Base-by-base conservation (phyloP, 2,329 filamentous ascomycete species). In the Phyllosticta ampelicida region DNA sequence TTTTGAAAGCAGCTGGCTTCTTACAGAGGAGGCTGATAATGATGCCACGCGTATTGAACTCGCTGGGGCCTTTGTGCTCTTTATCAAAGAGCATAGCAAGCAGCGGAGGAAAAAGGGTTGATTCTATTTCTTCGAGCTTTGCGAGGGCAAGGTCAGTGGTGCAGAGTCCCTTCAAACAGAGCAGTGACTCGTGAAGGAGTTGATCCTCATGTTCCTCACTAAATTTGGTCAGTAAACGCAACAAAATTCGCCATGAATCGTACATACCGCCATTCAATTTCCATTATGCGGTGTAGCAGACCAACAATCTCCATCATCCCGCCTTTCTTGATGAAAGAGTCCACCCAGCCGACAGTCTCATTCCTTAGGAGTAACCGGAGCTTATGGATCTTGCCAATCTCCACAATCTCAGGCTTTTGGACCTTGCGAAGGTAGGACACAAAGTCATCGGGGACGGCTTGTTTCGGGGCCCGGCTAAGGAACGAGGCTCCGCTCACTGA, bases 21-120 rank as follows among this genome's bases (percentile, higher is more conserved):
- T 69, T 63, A 74, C 72, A 92, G 21, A 99, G 77, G 6, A 97
- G 80, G 53, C 88, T 94, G 44, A 91, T 89, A 68, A 97, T 87
- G 65, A 97, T 89, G 65, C 86, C 87, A 58, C 94, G 86, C 11
- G 94, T 97, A 4, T 88, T 94, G 71, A 96, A 99, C 72, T 99
- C 94, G 75, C 89, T 95, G 0, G 94, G 94, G 0, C 94, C 94
- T 71, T 97, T 97, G 77, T 91, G 95, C 70, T 97, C 92, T n/a
- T 95, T 89, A 66, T 96, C 91, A 66, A 97, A 97, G 48, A 97
- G 79, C 86, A 97, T 90, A 60, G 83, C 82, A 52, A 97, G 75
- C 52, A 99, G 77, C 23, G 89, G 88, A 1, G 92, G 90, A 67
- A 97, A 96, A 9, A 99, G 79, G 0, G 86, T 86, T 5, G 79